A percentile compares a stretch with the other conserved stretches of the same genome.
Conservation (phyloP, 2,329 filamentous ascomycete species). For the Cercospora sojina region DNA sequence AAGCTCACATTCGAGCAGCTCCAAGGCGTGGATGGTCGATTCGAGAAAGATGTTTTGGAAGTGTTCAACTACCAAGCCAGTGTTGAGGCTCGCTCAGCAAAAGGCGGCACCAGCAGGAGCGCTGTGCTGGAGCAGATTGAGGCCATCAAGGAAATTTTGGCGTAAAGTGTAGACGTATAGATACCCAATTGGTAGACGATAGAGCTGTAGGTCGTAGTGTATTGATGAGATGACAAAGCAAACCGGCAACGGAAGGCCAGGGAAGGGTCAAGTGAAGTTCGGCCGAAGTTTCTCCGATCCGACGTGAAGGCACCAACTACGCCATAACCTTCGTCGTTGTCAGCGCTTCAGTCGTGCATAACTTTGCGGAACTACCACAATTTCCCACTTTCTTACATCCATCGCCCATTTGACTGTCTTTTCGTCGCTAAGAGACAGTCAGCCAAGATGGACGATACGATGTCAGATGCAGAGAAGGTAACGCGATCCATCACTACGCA, state of each 20-base stretch:
- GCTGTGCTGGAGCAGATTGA: conserved; percentile 65
- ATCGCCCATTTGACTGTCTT: neutral
- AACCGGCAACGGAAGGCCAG: neutral
- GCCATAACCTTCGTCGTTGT: conserved; percentile 2
- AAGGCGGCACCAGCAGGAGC: conserved; percentile 74
- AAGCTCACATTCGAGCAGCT: conserved; percentile 66
- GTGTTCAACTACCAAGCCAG: conserved; percentile 79
- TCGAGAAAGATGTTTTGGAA: conserved; percentile 67
- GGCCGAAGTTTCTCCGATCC: neutral
- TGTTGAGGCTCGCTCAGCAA: conserved; percentile 74
- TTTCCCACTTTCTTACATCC: neutral
- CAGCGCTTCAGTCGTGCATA: neutral
- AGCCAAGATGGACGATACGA: conserved; percentile 27
- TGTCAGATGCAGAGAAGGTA: conserved; percentile 52
- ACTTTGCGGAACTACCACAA: neutral
- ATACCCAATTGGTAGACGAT: neutral
- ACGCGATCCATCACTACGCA: conserved; percentile 3
- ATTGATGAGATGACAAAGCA: neutral
- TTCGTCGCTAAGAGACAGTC: neutral
- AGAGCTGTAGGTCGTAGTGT: conserved; percentile 3
- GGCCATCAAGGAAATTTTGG: conserved; percentile 48
- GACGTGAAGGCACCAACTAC: conserved; percentile 3
- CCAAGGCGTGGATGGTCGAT: conserved; percentile 65
- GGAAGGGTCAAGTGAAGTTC: neutral
- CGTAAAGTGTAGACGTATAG: neutral